Conservation (phyloP, 2,329 filamentous ascomycete genomes). For the Talaromyces albobiverticillius region DNA sequence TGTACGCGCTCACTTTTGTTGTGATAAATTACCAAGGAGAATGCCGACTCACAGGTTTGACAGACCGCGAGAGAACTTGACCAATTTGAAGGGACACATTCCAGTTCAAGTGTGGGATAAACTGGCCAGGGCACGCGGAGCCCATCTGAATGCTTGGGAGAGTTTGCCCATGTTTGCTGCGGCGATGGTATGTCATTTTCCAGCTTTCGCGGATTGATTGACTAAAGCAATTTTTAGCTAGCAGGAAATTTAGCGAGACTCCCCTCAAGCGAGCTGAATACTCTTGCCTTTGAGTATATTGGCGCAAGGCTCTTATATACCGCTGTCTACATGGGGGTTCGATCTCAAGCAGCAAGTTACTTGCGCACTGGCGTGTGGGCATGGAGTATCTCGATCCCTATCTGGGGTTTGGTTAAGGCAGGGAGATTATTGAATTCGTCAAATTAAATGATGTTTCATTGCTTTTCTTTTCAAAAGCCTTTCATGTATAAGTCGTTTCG, state of each 20-base stretch:
- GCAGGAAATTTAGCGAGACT: slow-evolving; percentile 33
- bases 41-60: neutral
- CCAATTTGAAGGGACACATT: slow-evolving; percentile 26
- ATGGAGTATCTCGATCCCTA: slow-evolving; percentile 31
- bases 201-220: neutral
- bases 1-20: slow-evolving; percentile 15
- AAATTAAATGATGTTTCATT: slow-evolving; percentile 7
- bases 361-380: slow-evolving; percentile 30
- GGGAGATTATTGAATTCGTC: slow-evolving; percentile 19
- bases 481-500: too few relatives aligned
- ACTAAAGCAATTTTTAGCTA: slow-evolving; percentile 15
- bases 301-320: slow-evolving; percentile 31
- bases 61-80: slow-evolving; percentile 32
- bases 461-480: too few relatives aligned
- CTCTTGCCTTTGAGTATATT: slow-evolving; percentile 31
- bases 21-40: neutral
- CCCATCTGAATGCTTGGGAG: slow-evolving; percentile 36
- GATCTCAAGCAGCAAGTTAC: slow-evolving; percentile 31
- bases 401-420: slow-evolving; percentile 30
- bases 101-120: slow-evolving; percentile 12
- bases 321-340: slow-evolving; percentile 30
- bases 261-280: slow-evolving; percentile 29
- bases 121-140: slow-evolving; percentile 27
- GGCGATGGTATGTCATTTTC: slow-evolving; percentile 23
- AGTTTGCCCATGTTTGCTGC: slow-evolving; percentile 33